These are phyloP conservation scores for Rhodotorula glutinis DNA, from an alignment of 1,284 basidiomycete species.

Conservation along the genomic window DNA sequence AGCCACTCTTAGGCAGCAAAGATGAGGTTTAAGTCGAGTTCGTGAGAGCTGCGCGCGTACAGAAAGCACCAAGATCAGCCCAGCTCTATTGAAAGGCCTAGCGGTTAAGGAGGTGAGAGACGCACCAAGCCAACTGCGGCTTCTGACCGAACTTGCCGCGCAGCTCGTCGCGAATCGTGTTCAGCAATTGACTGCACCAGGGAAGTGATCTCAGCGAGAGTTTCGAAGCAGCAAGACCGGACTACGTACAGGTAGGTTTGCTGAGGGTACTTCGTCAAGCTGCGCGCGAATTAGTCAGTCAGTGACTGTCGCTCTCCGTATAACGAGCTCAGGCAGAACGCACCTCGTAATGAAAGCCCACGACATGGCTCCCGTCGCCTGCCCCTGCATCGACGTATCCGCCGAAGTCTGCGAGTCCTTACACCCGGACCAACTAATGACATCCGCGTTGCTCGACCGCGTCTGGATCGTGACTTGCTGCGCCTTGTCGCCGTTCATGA, in stretches of 20 bases:
- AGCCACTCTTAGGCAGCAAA: constrained; percentile 8
- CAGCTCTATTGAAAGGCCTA: background rate
- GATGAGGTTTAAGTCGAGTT: constrained; percentile 39
- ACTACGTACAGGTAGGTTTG: constrained; percentile 70
- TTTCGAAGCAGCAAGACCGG: too few species aligned
- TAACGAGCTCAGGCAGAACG: background rate
- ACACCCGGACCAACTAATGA: constrained; percentile 47
- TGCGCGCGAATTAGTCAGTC: background rate
- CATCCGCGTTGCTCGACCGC: constrained; percentile 46
- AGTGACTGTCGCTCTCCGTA: too few species aligned
- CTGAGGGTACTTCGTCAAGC: constrained; percentile 51
- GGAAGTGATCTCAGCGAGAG: too few species aligned
- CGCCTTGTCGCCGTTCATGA: constrained; percentile 48
- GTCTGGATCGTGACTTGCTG: constrained; percentile 44
- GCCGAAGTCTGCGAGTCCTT: constrained; percentile 43
- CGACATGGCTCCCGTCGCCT: constrained; percentile 48
- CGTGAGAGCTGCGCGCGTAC: constrained; percentile 38
- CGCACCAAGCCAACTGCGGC: constrained; percentile 36
- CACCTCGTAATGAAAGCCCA: background rate
- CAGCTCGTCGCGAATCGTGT: constrained; percentile 59
- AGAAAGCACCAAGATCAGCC: too few species aligned
- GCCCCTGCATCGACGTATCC: constrained; percentile 49
- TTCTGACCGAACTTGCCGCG: constrained; percentile 51
- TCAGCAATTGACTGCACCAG: constrained; percentile 39
- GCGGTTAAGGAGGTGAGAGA: background rate